Evolutionary conservation across 192 early-diverging fungal species (phyloP), one percentile per base, ranked within the genome.

Genomic region (Coemansia guatemalensis): DNA sequence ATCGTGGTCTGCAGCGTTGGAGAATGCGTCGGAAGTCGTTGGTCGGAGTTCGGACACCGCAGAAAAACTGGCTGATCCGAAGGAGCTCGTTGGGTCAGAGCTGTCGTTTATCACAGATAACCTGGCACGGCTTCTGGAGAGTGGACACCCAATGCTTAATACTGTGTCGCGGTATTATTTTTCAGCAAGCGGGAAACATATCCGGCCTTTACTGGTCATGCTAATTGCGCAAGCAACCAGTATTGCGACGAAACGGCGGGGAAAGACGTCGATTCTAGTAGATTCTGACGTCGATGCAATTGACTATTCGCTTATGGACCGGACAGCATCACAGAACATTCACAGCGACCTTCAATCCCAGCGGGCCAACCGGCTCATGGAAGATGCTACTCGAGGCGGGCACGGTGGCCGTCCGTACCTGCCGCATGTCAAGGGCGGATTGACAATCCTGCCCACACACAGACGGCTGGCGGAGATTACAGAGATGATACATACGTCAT

Each of bases 401-500:
- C 67, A 73, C 14, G 76, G 76, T 24, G 76, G 76, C 11, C 66
- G 71, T 9, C 72, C 77, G 14, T 80, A 74, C 39, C 9, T 62
- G 48, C 77, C 77, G 17, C 65, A 67, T 22, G 53, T 64, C 4
- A 62, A 29, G 2, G 55, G 67, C 9, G 72, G 77, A 5, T 60
- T 66, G 24, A 71, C 74, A 3, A 92, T 98, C 39, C 77, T 97
- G 53, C 90, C 92, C 8, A 88, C 93, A 25, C 96, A 99, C 55
- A 84, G 92, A 17, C 88, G 96, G 8, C 83, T 99, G 50, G 94
- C 94, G 5, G 96, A 99, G 75, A 97, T 99, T 56, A 92, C 92
- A 0, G 96, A 99, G 75, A 95, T 99, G 90, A 99, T 99, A 68
- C 94, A 99, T 69, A 99, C 94, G 4, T 92, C 96, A 12, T 93